phyloP scores from a whole-genome alignment of 2,329 filamentous ascomycete genomes.

The Shiraia sp. region DNA sequence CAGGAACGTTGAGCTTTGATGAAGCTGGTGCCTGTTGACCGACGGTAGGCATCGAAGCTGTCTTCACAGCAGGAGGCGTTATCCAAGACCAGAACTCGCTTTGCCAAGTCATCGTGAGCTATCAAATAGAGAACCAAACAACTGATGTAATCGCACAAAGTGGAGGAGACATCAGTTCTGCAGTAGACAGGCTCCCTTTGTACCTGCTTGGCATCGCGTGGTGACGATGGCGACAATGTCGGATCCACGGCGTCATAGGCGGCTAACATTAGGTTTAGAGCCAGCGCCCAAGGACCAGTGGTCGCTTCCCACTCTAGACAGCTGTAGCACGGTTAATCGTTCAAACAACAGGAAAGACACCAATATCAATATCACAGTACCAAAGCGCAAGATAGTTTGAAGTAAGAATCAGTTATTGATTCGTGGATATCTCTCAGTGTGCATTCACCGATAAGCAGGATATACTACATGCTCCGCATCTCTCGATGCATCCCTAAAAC shows the following conservation, averaged over 20 bases:
- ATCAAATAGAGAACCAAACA: background rate
- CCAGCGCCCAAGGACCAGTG: no score
- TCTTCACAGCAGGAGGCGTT: conserved; percentile 32
- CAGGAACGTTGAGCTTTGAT: conserved; percentile 56
- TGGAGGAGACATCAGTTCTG: background rate
- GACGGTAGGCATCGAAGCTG: conserved; percentile 53
- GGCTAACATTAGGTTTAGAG: no score
- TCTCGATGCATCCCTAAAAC: conserved; percentile 42
- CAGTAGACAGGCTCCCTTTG: background rate
- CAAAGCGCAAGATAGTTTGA: conserved; percentile 13
- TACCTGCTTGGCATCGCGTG: background rate
- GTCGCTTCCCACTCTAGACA: no score
- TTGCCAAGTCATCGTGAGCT: conserved; percentile 41
- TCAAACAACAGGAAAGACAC: no score
- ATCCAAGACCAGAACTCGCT: conserved; percentile 51
- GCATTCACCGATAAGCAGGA: conserved; percentile 42
- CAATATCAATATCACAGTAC: no score
- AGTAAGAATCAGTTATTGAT: conserved; percentile 39
- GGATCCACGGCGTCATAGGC: conserved; percentile 13
- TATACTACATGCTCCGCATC: conserved; percentile 46
- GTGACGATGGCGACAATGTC: background rate
- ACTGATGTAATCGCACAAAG: background rate
- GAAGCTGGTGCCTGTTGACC: conserved; percentile 62
- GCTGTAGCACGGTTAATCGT: no score
- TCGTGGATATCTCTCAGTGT: conserved; percentile 38